Percentiles rank a stretch among this genome's conserved stretches.
phyloP scores from a whole-genome alignment of 2,329 filamentous ascomycete species.

The Alternaria sp. region DNA sequence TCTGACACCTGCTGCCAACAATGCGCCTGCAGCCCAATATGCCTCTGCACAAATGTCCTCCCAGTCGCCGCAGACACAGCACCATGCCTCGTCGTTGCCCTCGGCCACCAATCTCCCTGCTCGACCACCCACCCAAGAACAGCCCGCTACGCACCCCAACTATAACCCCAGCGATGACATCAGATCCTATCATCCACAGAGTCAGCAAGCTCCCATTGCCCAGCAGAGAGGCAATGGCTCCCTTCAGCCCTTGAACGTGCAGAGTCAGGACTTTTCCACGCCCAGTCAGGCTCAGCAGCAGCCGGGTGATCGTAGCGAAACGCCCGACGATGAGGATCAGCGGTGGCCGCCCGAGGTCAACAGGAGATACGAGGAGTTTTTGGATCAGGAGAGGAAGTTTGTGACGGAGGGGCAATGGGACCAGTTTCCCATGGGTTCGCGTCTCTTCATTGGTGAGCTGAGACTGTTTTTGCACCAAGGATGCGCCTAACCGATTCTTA shows the following conservation, averaged over 20 bases:
- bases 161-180: constrained; percentile 57
- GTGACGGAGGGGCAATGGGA: constrained; percentile 83
- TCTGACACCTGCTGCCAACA: constrained; percentile 45
- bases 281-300: constrained; percentile 38
- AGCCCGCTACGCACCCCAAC: constrained; percentile 55
- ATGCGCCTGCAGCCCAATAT: constrained; percentile 41
- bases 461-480: background rate
- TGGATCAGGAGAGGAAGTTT: constrained; percentile 74
- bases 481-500: constrained; percentile 45
- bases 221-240: constrained; percentile 35
- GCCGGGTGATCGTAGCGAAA: constrained; percentile 30
- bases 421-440: constrained; percentile 75
- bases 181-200: constrained; percentile 58
- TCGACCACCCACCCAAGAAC: constrained; percentile 57
- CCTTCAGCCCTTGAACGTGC: constrained; percentile 33
- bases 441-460: constrained; percentile 77
- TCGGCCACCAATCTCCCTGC: constrained; percentile 53
- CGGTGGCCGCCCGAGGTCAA: constrained; percentile 66
- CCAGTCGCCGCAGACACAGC: constrained; percentile 40
- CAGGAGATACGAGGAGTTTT: constrained; percentile 73
- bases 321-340: constrained; percentile 54
- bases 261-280: constrained; percentile 21
- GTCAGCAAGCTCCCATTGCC: constrained; percentile 45
- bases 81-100: constrained; percentile 46
- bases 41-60: constrained; percentile 38